These are phyloP conservation scores for Botryosphaeria dothidea DNA, from an alignment of 2,329 filamentous ascomycete species.

Conservation along the genomic window DNA sequence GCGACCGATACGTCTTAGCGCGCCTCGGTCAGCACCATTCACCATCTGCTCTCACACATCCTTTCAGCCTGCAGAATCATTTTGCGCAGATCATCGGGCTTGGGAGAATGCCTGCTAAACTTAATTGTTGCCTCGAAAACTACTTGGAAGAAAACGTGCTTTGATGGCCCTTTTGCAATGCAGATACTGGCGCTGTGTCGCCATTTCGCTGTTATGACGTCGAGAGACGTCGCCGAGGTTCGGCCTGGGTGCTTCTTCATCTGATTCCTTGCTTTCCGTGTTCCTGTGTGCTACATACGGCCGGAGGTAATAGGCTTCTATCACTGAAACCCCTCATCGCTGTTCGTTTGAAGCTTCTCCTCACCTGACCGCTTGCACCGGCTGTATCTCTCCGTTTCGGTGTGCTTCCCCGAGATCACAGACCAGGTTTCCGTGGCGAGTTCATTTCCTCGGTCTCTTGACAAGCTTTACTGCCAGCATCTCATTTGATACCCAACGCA, in stretches of 20 bases:
- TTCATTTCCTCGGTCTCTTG: not conserved
- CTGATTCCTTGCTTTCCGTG: not conserved
- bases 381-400: not conserved
- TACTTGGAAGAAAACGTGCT: not conserved
- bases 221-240: not conserved
- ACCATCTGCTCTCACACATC: not conserved
- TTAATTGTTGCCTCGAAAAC: too few relatives aligned
- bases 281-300: not conserved
- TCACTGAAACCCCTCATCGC: not conserved
- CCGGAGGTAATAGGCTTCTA: not conserved
- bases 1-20: not conserved
- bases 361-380: not conserved
- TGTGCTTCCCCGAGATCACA: slow-evolving; percentile 11
- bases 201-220: slow-evolving; percentile 5
- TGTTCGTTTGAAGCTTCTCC: not conserved
- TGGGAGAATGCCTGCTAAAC: too few relatives aligned
- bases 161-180: not conserved
- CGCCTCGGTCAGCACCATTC: not conserved
- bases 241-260: not conserved
- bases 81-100: too few relatives aligned
- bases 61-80: not conserved
- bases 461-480: not conserved
- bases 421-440: slow-evolving; percentile 7
- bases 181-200: not conserved
- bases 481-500: not conserved